Base-by-base conservation (phyloP, 805 yeast genomes). In the Yarrowia keelungensis region DNA sequence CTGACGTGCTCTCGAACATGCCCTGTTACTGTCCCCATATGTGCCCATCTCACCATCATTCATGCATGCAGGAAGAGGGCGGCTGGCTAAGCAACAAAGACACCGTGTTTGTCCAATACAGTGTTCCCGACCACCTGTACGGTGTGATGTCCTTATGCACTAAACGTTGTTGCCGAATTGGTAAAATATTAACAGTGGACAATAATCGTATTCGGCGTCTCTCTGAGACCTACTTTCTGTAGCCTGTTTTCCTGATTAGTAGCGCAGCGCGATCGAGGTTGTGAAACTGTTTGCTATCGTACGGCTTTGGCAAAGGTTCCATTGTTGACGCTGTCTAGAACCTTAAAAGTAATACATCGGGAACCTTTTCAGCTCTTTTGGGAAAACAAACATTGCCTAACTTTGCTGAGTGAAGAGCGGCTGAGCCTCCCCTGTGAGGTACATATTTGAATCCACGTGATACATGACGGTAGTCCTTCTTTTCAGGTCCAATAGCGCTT, bases 51-150 rank as follows among this genome's bases (percentile, higher is more conserved):
- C 51, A n/a, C 65, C 50, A 56, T 42, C 32, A 14, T 32, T 59
- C 65, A 59, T 59, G 65, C 65, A 59, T 59, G 65, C 65, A 59
- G 51, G 65, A 43, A 59, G 50, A 36, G 51, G 65, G 65, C 50
- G 65, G 65, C 65, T 59, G 65, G 65, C 42, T 58, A 36, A 56
- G 62, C 62, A 56, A 56, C 62, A 56, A 56, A 56, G 62, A 56
- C 62, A 56, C 47, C 47, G 62, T 41, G 47, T 56, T 41, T 26
- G 47, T 41, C 47, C 62, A 42, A 56, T 56, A 56, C 62, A 56
- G 62, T 42, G 62, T 54, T 10, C 59, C 59, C 59, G 45, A 22
- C 59, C 45, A 53, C 9, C 45, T 38, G 43, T 53, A 53, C 59
- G 35, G 59, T 38, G 45, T 39, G 45, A 39, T 53, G 59, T 38